A percentile compares a stretch with the other conserved stretches of the same genome.
Evolutionary conservation across 2,329 filamentous ascomycete genomes (phyloP).

Genomic region (Fusarium zealandicum): DNA sequence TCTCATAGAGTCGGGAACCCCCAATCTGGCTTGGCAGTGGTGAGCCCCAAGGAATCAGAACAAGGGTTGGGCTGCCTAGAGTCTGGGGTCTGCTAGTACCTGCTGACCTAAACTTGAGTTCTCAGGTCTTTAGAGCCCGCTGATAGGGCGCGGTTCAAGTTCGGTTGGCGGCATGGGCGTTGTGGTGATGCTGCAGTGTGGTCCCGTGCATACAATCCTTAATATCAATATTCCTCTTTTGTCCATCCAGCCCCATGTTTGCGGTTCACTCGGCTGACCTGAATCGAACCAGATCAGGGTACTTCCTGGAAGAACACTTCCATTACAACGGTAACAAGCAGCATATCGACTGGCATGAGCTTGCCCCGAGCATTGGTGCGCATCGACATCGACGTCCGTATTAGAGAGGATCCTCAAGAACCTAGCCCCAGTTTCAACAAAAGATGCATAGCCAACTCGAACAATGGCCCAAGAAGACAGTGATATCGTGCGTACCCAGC

Average conservation of each 20-base stretch:
- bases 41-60: slow-evolving; percentile 12
- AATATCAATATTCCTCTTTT: slow-evolving; percentile 15
- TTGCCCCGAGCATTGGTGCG: slow-evolving; percentile 4
- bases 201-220: slow-evolving; percentile 23
- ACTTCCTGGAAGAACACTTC: slow-evolving; percentile 1
- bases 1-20: slow-evolving; percentile 6
- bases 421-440: slow-evolving; percentile 13
- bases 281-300: slow-evolving; percentile 19
- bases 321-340: not conserved
- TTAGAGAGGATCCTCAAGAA: not conserved
- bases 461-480: slow-evolving; percentile 2
- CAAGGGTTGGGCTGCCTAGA: slow-evolving; percentile 17
- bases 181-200: slow-evolving; percentile 23
- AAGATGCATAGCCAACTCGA: slow-evolving; percentile 20
- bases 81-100: not conserved
- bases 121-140: slow-evolving; percentile 1
- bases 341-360: not conserved
- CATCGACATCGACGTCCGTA: not conserved
- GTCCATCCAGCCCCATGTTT: slow-evolving; percentile 2
- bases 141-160: slow-evolving; percentile 10
- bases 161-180: slow-evolving; percentile 10
- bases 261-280: slow-evolving; percentile 14
- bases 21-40: slow-evolving; percentile 8
- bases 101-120: slow-evolving; percentile 21
- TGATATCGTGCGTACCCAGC: slow-evolving; percentile 8